Conservation (phyloP, 768 basidiomycete genomes). For the Lepiota subincarnata region DNA sequence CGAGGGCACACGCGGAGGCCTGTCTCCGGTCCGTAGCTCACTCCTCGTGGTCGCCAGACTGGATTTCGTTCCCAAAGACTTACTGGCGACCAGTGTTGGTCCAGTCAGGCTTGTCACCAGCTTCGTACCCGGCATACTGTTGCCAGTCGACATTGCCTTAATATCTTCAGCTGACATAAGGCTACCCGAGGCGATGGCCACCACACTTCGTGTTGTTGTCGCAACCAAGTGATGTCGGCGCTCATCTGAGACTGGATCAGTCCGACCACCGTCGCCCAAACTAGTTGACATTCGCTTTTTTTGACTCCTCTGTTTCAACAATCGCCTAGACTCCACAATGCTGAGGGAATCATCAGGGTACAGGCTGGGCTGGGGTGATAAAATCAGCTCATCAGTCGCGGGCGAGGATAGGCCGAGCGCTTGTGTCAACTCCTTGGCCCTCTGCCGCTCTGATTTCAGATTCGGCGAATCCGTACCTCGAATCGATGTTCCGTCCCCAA, state of each 20-base stretch:
- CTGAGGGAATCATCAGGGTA: conserved; percentile 75
- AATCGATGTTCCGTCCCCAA: conserved; percentile 22
- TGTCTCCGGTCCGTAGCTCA: conserved; percentile 36
- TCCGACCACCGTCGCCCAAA: conserved; percentile 5
- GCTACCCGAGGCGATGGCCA: conserved; percentile 5
- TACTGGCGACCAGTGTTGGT: background rate
- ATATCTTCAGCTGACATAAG: conserved; percentile 6
- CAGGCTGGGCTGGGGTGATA: conserved; percentile 57
- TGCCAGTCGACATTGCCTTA: background rate
- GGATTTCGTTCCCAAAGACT: background rate
- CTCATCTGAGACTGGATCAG: background rate
- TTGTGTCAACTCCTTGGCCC: conserved; percentile 28
- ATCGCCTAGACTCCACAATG: conserved; percentile 33
- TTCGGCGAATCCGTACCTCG: conserved; percentile 28
- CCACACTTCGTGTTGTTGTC: conserved; percentile 7
- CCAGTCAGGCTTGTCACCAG: background rate
- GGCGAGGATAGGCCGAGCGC: conserved; percentile 37
- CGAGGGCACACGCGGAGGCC: conserved; percentile 75
- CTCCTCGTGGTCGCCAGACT: background rate
- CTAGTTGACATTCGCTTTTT: background rate
- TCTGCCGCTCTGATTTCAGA: conserved; percentile 39
- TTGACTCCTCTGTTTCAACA: conserved; percentile 16
- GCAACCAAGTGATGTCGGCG: conserved; percentile 7
- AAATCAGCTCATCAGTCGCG: conserved; percentile 28
- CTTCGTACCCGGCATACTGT: background rate